Evolutionary conservation across 345 rosid species (phyloP), one percentile per base, ranked within the genome.

Genomic region (Salix suchowensis): DNA sequence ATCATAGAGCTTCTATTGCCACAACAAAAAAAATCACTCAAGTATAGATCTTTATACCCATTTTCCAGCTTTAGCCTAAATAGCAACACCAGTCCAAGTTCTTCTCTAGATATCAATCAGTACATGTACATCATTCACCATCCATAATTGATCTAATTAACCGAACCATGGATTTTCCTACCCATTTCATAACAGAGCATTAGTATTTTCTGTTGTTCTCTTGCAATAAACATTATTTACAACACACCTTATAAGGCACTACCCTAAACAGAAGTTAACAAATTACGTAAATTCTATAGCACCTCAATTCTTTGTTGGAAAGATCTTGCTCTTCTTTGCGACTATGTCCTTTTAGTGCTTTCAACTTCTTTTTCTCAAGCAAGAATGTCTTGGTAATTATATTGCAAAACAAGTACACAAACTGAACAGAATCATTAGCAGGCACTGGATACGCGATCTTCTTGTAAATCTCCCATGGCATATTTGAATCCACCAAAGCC

Each of bases 341-440:
- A 44, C 15, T 60, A n/a, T 39, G 39, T 30, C 23, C 67, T 55
- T 64, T 67, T 28, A 30, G 50, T 39, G 30, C 67, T 55, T 64
- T 40, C 74, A 65, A 16, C 84, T 87, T 90, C 92, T 85, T 90
- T 88, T 89, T 87, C 87, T 96, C 98, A 10, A 85, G 82, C 83
- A 91, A 86, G 68, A 93, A 84, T 23, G 97, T 88, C 83, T 93
- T 96, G 1, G 99, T 94, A 46, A 96, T 94, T 86, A 96, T 88
- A 82, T 96, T 96, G 72, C 98, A 94, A 71, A 93, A 89, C 89
- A 96, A 85, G 81, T 96, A 96, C 50, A 96, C 97, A 71, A 96
- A 96, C 89, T 96, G 89, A 13, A 90, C 96, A 0, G 99, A 92
- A 66, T 96, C 97, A 81, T 92, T 92, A 18, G 93, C 98, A 0